phyloP scores from a whole-genome alignment of 768 basidiomycete genomes.

The Dioszegia hungarica region DNA sequence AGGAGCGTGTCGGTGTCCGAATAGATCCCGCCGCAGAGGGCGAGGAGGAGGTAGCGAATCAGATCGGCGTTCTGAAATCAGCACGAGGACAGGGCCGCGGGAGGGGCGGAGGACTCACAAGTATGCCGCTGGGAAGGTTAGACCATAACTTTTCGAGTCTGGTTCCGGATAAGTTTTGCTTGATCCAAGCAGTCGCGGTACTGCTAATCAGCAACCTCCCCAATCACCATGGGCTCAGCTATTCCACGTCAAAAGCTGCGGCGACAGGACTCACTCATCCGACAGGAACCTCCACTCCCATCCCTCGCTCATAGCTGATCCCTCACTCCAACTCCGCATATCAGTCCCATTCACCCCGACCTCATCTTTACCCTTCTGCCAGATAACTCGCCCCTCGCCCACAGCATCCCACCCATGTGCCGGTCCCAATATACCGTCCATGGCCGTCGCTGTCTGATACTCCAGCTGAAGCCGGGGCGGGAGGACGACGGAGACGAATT shows the following conservation, averaged over 20 bases:
- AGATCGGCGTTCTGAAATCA: constrained; percentile 24
- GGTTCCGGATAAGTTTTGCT: constrained; percentile 16
- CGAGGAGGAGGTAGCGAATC: constrained; percentile 40
- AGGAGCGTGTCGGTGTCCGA: constrained; percentile 49
- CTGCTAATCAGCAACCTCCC: background rate
- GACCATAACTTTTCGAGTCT: constrained; percentile 37
- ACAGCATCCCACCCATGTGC: constrained; percentile 6
- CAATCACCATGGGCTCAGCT: too few species aligned
- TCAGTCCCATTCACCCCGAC: constrained; percentile 6
- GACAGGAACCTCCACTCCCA: constrained; percentile 44
- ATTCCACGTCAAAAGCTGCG: background rate
- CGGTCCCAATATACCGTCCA: background rate
- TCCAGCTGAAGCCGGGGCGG: background rate
- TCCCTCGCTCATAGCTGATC: constrained; percentile 26
- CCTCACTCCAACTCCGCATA: constrained; percentile 35
- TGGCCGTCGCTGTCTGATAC: background rate
- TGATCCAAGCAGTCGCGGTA: constrained; percentile 18
- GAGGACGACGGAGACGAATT: background rate
- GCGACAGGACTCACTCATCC: constrained; percentile 30
- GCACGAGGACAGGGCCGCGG: background rate
- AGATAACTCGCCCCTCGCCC: constrained; percentile 16
- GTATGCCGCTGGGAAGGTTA: constrained; percentile 39
- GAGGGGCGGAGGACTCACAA: constrained; percentile 26
- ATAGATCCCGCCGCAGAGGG: constrained; percentile 48
- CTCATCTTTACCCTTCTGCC: constrained; percentile 42